These are phyloP conservation scores for Globisporangium okanoganense DNA, from an alignment of 352 stramenopile species.

Conservation along the genomic window DNA sequence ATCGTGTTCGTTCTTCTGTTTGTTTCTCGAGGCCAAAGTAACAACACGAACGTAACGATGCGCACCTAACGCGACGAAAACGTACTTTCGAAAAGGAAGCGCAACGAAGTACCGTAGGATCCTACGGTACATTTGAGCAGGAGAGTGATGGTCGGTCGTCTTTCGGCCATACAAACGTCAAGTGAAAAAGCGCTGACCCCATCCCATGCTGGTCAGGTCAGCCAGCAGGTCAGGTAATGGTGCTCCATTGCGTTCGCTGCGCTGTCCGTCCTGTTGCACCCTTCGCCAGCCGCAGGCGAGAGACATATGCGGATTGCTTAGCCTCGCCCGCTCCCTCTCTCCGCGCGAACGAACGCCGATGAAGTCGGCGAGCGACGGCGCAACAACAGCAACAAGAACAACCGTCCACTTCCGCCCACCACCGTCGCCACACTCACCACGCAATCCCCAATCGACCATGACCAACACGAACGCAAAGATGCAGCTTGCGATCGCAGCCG, in stretches of 20 bases:
- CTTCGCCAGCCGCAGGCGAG: neutral
- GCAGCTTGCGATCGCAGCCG: constrained; percentile 58
- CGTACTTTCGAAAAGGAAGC: neutral
- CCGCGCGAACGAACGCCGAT: constrained; percentile 10
- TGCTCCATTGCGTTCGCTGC: constrained; percentile 7
- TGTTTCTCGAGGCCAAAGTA: neutral
- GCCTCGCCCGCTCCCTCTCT: neutral
- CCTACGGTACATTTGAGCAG: neutral
- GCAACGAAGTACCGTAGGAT: constrained; percentile 3
- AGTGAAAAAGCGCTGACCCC: neutral
- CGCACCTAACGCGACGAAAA: neutral
- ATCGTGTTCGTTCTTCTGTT: neutral
- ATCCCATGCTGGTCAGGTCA: neutral
- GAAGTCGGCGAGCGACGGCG: constrained; percentile 11
- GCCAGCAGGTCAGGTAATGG: neutral
- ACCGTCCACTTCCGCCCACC: neutral
- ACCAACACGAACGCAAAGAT: constrained; percentile 37
- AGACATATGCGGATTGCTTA: constrained; percentile 6
- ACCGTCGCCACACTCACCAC: too few species aligned
- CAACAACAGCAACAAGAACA: neutral
- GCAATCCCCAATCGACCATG: constrained; percentile 8
- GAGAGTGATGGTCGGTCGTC: constrained; percentile 4
- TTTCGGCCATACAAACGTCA: constrained; percentile 1
- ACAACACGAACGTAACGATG: neutral
- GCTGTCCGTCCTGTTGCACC: constrained; percentile 2